phyloP scores from a whole-genome alignment of 176 grass and related monocot species.

The Elaeis guineensis region DNA sequence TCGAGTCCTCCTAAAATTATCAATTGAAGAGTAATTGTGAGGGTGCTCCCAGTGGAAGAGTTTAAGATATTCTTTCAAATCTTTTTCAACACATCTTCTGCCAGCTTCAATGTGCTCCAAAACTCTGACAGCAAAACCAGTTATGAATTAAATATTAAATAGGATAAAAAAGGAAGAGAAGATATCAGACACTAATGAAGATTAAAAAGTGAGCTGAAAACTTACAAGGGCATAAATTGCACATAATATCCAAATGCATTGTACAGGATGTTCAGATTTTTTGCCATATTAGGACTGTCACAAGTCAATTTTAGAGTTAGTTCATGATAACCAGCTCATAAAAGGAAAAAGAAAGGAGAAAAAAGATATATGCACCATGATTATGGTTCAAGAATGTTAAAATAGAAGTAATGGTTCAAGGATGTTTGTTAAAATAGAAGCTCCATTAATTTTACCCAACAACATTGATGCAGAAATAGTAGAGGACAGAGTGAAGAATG shows the following conservation, averaged over 20 bases:
- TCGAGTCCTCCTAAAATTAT: slow-evolving; percentile 63
- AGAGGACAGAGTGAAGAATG: no score
- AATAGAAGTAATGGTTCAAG: no score
- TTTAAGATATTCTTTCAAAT: slow-evolving; percentile 64
- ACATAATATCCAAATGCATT: slow-evolving; percentile 93
- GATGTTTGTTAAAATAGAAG: no score
- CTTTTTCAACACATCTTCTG: slow-evolving; percentile 60
- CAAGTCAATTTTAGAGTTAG: slow-evolving; percentile 10
- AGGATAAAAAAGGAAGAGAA: slow-evolving; percentile 12
- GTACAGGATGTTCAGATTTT: slow-evolving; percentile 71
- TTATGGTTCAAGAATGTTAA: no score
- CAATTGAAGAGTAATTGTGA: slow-evolving; percentile 52
- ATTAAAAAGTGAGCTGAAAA: background rate
- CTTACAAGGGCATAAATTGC: slow-evolving; percentile 79
- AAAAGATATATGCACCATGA: background rate
- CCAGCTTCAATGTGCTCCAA: slow-evolving; percentile 44
- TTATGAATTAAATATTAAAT: background rate
- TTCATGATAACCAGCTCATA: background rate
- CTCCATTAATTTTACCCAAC: no score
- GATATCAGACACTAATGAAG: slow-evolving; percentile 20
- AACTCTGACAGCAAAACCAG: slow-evolving; percentile 35
- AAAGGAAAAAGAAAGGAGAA: background rate
- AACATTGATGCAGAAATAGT: no score
- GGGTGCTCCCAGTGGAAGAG: slow-evolving; percentile 83
- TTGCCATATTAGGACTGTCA: slow-evolving; percentile 32